Percentiles rank a stretch among this genome's conserved stretches.
Evolutionary conservation across 73 alveolate species (phyloP).

Genomic region (Paramecium sonneborni): DNA sequence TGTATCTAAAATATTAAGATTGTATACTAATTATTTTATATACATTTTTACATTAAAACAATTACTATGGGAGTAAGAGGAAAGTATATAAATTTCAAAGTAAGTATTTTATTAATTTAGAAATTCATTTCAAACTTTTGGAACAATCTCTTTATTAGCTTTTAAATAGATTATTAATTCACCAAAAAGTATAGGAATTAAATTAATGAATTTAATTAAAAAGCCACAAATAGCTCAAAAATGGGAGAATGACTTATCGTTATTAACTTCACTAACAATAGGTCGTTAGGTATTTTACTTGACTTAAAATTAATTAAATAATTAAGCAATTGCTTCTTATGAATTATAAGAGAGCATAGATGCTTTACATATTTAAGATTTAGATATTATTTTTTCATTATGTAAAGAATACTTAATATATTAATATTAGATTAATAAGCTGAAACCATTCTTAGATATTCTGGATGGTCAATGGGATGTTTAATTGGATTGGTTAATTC

Average conservation of each 20-base stretch:
- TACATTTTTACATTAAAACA: not conserved
- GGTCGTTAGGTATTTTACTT: not conserved
- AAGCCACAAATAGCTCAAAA: not conserved
- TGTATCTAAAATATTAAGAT: not conserved
- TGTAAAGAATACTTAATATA: not conserved
- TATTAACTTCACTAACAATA: not conserved
- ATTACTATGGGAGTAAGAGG: not conserved
- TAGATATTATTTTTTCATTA: not conserved
- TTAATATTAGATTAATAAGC: not conserved
- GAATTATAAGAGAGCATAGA: not conserved
- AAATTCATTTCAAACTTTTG: not conserved
- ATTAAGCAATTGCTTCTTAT: not conserved
- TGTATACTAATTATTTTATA: not conserved
- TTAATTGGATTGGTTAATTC: not conserved
- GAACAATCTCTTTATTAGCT: not conserved
- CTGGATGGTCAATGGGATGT: constrained; percentile 7
- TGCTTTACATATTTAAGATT: not conserved
- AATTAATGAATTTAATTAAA: not conserved
- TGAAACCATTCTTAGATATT: not conserved
- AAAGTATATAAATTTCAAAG: not conserved
- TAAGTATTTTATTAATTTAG: not conserved
- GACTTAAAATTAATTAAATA: not conserved
- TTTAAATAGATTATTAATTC: not conserved
- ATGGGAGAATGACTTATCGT: not conserved
- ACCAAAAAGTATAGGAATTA: not conserved